Evolutionary conservation across 2,329 filamentous ascomycete species (phyloP).

Genomic region (Fusarium siculi): DNA sequence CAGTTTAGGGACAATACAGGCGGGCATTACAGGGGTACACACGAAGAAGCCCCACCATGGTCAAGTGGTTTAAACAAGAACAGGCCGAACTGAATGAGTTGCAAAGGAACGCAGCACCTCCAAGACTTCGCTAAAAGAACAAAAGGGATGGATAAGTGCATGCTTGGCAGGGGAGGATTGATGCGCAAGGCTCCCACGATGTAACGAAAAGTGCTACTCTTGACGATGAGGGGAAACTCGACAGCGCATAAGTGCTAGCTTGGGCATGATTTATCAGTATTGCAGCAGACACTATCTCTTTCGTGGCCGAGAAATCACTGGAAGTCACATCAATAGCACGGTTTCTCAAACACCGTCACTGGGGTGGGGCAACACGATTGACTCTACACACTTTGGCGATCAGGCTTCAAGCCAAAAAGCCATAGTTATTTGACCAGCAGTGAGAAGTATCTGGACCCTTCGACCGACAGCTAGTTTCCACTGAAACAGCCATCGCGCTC

Average conservation of each 20-base stretch:
- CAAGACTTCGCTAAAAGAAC: not conserved
- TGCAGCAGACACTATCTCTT: not conserved
- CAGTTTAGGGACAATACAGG: not conserved
- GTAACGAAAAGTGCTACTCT: not conserved
- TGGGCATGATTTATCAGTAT: not conserved
- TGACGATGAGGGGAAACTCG: fast-evolving
- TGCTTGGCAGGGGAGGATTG: not conserved
- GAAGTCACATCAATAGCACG: not conserved
- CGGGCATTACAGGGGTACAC: not conserved
- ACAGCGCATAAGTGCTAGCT: not conserved
- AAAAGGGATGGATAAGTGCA: fast-evolving
- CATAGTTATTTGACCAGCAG: not conserved
- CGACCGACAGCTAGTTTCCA: not conserved
- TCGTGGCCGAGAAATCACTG: fast-evolving
- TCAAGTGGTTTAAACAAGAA: not conserved
- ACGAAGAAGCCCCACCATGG: not conserved
- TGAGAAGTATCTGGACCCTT: not conserved
- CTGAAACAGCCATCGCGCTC: not conserved
- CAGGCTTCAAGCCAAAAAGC: not conserved
- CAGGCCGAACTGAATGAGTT: too few relatives aligned
- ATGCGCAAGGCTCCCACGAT: fast-evolving
- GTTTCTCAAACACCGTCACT: not conserved
- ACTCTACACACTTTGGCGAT: not conserved
- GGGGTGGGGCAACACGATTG: not conserved
- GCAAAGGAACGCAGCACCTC: too few relatives aligned